Base-by-base conservation (phyloP, 2,329 filamentous ascomycete genomes). In the Colletotrichum cuscutae region DNA sequence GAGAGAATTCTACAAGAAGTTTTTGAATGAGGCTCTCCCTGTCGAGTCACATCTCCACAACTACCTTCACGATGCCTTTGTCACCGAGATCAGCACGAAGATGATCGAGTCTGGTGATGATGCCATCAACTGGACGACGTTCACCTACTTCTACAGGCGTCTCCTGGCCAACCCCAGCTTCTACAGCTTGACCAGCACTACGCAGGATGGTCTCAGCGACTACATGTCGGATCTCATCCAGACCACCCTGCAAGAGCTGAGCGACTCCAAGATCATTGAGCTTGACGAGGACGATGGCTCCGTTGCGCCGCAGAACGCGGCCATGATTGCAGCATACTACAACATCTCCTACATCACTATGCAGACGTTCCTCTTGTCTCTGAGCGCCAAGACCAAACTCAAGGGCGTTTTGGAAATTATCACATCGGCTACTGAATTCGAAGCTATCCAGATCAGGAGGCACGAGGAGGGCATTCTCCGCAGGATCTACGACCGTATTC, bases 341-440 rank as follows among this genome's bases (percentile, higher is more conserved):
- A 98, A 98, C 83, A 98, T 99, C 79, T 98, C 96, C 6, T 98
- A 98, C 85, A 94, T 98, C 82, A 99, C 97, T 3, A 99, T 99
- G 95, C 96, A 99, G 84, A 99, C 97, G 0, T 96, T 99, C 88
- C 87, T 99, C 64, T 88, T 99, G 68, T 99, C 97, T 15, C 89
- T 99, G 59, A 95, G 91, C 68, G 91, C 91, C 54, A 93, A 93
- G 77, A 98, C 95, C 4, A 98, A 98, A 86, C 90, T 99, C 76
- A 99, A 99, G 88, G 95, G 95, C 59, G 95, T 99, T 56, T 88
- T 99, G 68, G 97, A 99, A 83, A 98, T 99, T 78, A 92, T 98
- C 73, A 98, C 97, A 1, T 97, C 97, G 1, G 97, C 97, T 5
- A 97, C 95, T 1, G 97, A 99, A 80, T 99, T 98, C 74, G 97